Base-by-base conservation (phyloP, 2,329 filamentous ascomycete species). In the Colletotrichum plurivorum region DNA sequence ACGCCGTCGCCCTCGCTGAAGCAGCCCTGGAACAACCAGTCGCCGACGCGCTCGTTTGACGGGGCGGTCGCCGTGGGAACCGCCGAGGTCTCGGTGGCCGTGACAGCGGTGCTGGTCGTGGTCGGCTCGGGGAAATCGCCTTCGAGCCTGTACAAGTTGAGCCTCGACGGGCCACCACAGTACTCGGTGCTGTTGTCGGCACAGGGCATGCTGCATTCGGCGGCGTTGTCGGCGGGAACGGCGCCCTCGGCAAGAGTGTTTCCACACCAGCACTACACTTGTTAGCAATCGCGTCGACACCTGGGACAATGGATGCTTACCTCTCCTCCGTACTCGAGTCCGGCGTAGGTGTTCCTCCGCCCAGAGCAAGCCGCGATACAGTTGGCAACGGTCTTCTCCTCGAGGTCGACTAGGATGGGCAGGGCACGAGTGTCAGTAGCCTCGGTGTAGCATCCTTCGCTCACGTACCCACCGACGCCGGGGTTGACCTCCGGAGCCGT, bases 301-400 rank as follows among this genome's bases (percentile, higher is more conserved):
- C 6, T 2, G 39, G 10, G 8, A 60, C 2, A 22, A 58, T 18
- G 1, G n/a, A 16, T 2, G 36, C 76, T 70, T 46, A 76, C 77
- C 71, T 82, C 80, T 48, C 79, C 78, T 1, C 80, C 80, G n/a
- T 82, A 82, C 53, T 82, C 79, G 0, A 82, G 46, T 18, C 80
- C 81, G 4, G 78, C 80, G 9, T 78, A 79, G 0, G 67, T 54
- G 27, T 78, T 81, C 3, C 46, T 68, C 0, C 57, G 55, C 1
- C 56, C 68, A n/a, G 75, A 75, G 57, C 81, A 83, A 13, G 76
- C 78, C 1, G 71, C 63, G 22, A 77, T 58, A 22, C 76, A 77
- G 20, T 22, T 63, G n/a, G 67, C 72, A 4, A 78, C 74, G 3
- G 75, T 78, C 64, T 70, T 58, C n/a, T 63, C 59, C 13, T 71